A percentile compares a stretch with the other conserved stretches of the same genome.
Evolutionary conservation across 2,329 filamentous ascomycete genomes (phyloP).

Genomic region (Emmonsiellopsis sp.): DNA sequence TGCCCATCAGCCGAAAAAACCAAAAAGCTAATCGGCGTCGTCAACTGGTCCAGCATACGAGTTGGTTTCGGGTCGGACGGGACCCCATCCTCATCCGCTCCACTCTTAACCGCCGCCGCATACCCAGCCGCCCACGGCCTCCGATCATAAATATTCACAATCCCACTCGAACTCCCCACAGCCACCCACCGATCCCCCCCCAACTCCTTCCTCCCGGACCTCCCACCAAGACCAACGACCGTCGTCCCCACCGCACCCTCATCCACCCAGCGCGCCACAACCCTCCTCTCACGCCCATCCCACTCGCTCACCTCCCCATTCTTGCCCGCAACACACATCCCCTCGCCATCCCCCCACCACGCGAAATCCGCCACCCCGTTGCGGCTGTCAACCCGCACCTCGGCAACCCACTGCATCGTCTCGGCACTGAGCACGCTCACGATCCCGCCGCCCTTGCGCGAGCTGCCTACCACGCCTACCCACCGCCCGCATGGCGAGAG

Average conservation of each 20-base stretch:
- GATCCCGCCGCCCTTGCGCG: conserved; percentile 75
- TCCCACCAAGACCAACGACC: conserved; percentile 63
- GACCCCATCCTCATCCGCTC: conserved; percentile 32
- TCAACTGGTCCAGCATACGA: conserved; percentile 72
- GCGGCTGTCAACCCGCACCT: conserved; percentile 70
- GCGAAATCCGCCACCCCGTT: conserved; percentile 83
- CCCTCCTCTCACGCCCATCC: conserved; percentile 57
- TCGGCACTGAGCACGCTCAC: conserved; percentile 74
- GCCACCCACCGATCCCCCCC: conserved; percentile 85
- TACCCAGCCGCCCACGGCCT: conserved; percentile 46
- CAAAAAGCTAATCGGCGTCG: conserved; percentile 71
- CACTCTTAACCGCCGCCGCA: conserved; percentile 21
- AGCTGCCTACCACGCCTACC: conserved; percentile 72
- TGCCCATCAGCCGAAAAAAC: conserved; percentile 84
- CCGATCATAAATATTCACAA: conserved; percentile 91
- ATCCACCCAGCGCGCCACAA: conserved; percentile 78
- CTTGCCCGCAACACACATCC: conserved; percentile 72
- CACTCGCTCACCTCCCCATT: conserved; percentile 89
- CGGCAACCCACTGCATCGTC: conserved; percentile 79
- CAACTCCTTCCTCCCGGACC: conserved; percentile 28
- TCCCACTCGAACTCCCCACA: conserved; percentile 74
- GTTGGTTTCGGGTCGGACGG: conserved; percentile 62
- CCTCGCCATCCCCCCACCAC: conserved; percentile 83
- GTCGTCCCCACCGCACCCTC: conserved; percentile 83
- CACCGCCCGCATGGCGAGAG: conserved; percentile 78